phyloP scores from a whole-genome alignment of 352 stramenopile genomes.

The Phytopythium ostracodes region DNA sequence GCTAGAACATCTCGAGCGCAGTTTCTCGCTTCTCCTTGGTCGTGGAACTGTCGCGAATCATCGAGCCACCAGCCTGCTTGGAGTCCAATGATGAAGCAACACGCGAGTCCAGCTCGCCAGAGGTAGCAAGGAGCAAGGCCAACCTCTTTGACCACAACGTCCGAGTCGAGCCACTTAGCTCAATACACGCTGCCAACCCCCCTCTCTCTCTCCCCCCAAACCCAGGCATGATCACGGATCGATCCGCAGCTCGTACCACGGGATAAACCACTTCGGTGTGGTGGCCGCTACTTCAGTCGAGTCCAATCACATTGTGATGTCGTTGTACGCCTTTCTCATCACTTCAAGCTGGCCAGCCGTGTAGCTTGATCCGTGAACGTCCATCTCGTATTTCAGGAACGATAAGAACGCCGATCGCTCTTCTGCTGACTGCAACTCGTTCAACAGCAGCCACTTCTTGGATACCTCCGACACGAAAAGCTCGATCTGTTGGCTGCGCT shows the following conservation, averaged over 20 bases:
- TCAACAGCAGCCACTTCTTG: background rate
- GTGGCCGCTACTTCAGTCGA: background rate
- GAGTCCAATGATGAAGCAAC: background rate
- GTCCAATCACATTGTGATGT: background rate
- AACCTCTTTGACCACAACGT: constrained; percentile 21
- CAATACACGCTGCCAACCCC: constrained; percentile 12
- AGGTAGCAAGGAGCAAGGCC: background rate
- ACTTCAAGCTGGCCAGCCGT: background rate
- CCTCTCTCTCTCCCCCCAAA: too few relatives aligned
- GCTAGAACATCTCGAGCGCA: constrained; percentile 19
- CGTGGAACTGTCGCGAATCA: background rate
- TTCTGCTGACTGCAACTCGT: background rate
- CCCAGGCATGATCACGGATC: constrained; percentile 1
- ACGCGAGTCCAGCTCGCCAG: background rate
- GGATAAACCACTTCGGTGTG: constrained; percentile 1
- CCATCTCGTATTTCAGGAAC: background rate
- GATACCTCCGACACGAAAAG: constrained; percentile 6
- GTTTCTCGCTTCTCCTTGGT: background rate
- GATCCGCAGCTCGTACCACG: constrained; percentile 1
- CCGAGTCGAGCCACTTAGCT: constrained; percentile 14
- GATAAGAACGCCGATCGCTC: background rate
- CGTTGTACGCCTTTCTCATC: constrained; percentile 3
- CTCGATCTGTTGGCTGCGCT: constrained; percentile 5
- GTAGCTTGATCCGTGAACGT: background rate
- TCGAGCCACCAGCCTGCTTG: background rate